Conservation (phyloP, 1,284 basidiomycete genomes). For the Puccinia hordei region DNA sequence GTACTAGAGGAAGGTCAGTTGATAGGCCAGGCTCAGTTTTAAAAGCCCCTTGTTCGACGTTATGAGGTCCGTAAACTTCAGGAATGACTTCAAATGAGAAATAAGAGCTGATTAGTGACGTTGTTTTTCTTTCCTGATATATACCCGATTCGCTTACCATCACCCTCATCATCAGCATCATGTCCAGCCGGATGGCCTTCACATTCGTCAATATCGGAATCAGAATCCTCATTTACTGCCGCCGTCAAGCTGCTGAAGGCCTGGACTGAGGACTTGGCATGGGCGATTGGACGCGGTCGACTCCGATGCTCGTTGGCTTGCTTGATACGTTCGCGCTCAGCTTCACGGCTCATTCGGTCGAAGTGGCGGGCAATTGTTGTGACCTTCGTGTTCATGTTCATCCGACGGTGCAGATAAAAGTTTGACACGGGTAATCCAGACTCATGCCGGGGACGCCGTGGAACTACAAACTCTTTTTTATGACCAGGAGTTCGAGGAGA, state of each 20-base stretch:
- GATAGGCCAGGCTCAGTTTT: constrained; percentile 14
- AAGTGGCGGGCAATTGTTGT: constrained; percentile 64
- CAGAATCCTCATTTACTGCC: constrained; percentile 82
- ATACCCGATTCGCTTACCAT: constrained; percentile 31
- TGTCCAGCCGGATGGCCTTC: constrained; percentile 46
- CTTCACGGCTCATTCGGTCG: constrained; percentile 63
- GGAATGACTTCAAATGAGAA: constrained; percentile 32
- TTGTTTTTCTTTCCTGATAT: not conserved
- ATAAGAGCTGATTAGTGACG: not conserved
- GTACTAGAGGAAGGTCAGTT: constrained; percentile 13
- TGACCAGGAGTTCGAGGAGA: constrained; percentile 21
- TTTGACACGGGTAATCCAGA: constrained; percentile 45
- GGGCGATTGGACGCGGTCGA: constrained; percentile 87
- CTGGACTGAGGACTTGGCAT: constrained; percentile 83
- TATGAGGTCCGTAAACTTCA: constrained; percentile 43
- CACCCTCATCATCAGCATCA: constrained; percentile 51
- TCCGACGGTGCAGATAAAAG: constrained; percentile 39
- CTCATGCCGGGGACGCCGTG: constrained; percentile 31
- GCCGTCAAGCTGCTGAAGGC: constrained; percentile 89
- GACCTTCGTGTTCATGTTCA: constrained; percentile 58
- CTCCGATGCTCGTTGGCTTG: constrained; percentile 67
- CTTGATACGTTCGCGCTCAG: constrained; percentile 63
- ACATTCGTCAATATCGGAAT: constrained; percentile 55
- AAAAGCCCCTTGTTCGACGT: not conserved
- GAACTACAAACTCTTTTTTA: constrained; percentile 19